Percentiles rank a stretch among this genome's conserved stretches.
Evolutionary conservation across 1,139 yeast species (phyloP).

Genomic region (Tardiomyces digboiensis): DNA sequence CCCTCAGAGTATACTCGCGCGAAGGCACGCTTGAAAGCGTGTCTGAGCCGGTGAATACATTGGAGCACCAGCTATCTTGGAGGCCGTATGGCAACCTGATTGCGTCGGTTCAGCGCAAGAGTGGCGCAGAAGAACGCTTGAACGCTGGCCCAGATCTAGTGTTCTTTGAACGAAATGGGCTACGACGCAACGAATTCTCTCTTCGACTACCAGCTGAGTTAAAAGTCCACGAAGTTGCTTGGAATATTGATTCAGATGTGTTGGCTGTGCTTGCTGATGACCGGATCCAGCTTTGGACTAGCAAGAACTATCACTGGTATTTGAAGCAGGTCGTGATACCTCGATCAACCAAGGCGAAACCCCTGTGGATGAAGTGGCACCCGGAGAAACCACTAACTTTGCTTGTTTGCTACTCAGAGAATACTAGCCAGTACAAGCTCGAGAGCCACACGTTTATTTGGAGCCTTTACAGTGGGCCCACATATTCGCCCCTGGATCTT

Average conservation of each 20-base stretch:
- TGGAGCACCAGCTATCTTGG: constrained; percentile 73
- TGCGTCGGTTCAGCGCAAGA: constrained; percentile 67
- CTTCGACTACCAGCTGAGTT: constrained; percentile 48
- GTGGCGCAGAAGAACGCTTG: neutral
- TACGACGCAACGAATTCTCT: constrained; percentile 81
- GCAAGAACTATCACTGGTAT: constrained; percentile 94
- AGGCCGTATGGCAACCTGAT: constrained; percentile 85
- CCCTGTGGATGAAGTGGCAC: constrained; percentile 64
- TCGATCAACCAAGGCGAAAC: constrained; percentile 23
- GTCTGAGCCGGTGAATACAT: constrained; percentile 82
- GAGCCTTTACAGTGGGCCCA: constrained; percentile 59
- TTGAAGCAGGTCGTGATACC: constrained; percentile 64
- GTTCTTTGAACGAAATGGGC: constrained; percentile 89
- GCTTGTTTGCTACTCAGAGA: constrained; percentile 39
- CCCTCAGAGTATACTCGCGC: constrained; percentile 72
- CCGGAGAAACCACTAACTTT: constrained; percentile 79
- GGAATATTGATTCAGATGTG: constrained; percentile 82
- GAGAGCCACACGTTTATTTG: constrained; percentile 64
- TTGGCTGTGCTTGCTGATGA: constrained; percentile 56
- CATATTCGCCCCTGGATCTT: constrained; percentile 53
- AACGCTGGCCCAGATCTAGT: constrained; percentile 33
- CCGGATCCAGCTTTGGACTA: constrained; percentile 77
- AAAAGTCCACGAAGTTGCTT: constrained; percentile 44
- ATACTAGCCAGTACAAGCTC: constrained; percentile 27
- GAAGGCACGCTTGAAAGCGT: constrained; percentile 71